phyloP scores from a whole-genome alignment of 2,329 filamentous ascomycete genomes.

The Pyricularia sp. region DNA sequence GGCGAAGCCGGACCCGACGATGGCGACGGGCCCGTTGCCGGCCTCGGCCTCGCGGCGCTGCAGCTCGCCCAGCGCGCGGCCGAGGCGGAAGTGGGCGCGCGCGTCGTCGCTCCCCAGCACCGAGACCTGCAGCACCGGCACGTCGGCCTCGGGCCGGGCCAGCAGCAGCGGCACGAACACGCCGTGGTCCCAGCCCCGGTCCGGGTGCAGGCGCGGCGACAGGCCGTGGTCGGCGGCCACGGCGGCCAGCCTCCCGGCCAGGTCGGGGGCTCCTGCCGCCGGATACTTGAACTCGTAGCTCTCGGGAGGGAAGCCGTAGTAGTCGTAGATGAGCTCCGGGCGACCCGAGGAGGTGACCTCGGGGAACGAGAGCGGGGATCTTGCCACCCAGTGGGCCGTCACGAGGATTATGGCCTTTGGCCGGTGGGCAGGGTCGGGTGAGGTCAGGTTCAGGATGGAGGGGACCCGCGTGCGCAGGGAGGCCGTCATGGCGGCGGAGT shows the following conservation, averaged over 20 bases:
- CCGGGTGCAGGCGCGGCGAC: slow-evolving; percentile 24
- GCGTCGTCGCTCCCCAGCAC: slow-evolving; percentile 44
- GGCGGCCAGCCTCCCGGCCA: slow-evolving; percentile 39
- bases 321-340: slow-evolving; percentile 46
- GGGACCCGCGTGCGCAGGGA: slow-evolving; percentile 45
- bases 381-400: slow-evolving; percentile 48
- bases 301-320: slow-evolving; percentile 48
- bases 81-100: slow-evolving; percentile 38
- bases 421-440: slow-evolving; percentile 28
- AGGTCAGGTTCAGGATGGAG: slow-evolving; percentile 41
- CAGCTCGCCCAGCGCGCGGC: slow-evolving; percentile 38
- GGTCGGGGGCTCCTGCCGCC: slow-evolving; percentile 42
- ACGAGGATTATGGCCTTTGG: slow-evolving; percentile 41
- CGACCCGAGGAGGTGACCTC: slow-evolving; percentile 38
- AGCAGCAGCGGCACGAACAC: slow-evolving; percentile 50
- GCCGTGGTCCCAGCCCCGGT: slow-evolving; percentile 50
- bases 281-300: slow-evolving; percentile 46
- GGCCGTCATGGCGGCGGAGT: slow-evolving; percentile 37
- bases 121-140: slow-evolving; percentile 48
- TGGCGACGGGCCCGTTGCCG: slow-evolving; percentile 43
- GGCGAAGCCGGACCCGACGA: slow-evolving; percentile 51
- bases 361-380: slow-evolving; percentile 41
- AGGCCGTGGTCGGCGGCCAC: slow-evolving; percentile 37
- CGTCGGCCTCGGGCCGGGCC: slow-evolving; percentile 38
- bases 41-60: slow-evolving; percentile 31